A percentile compares a stretch with the other conserved stretches of the same genome.
Conservation (phyloP, 352 stramenopile genomes). For the Globisporangium splendens region DNA sequence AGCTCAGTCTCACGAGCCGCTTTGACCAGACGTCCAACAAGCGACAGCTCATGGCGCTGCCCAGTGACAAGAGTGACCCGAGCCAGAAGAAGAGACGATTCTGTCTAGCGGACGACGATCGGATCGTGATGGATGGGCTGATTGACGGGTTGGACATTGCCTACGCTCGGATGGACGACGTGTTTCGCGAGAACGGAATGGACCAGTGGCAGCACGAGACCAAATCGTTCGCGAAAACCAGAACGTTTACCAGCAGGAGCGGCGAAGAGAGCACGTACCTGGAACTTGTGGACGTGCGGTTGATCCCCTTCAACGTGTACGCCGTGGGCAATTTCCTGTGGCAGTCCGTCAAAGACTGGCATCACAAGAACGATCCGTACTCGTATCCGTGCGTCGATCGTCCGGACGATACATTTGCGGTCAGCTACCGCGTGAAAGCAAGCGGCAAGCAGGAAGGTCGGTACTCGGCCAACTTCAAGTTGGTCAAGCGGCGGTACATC, state of each 20-base stretch:
- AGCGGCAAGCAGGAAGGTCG: background rate
- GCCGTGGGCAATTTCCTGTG: conserved; percentile 13
- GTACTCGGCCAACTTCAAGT: conserved; percentile 13
- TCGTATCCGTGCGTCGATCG: conserved; percentile 10
- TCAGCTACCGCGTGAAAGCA: conserved; percentile 11
- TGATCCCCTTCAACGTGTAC: conserved; percentile 13
- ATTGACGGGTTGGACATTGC: conserved; percentile 5
- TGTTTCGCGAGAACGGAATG: conserved; percentile 9
- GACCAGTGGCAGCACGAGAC: conserved; percentile 6
- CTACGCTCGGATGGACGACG: conserved; percentile 5
- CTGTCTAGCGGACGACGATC: background rate
- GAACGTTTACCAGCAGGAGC: background rate
- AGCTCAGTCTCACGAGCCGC: conserved; percentile 10
- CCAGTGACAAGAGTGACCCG: background rate
- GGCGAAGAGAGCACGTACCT: conserved; percentile 8
- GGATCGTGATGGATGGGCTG: conserved; percentile 10
- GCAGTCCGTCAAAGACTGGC: conserved; percentile 14
- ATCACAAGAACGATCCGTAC: conserved; percentile 9
- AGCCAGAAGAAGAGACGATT: background rate
- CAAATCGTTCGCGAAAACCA: conserved; percentile 10
- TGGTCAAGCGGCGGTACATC: conserved; percentile 17
- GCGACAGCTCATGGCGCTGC: conserved; percentile 13
- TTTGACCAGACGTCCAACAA: conserved; percentile 17
- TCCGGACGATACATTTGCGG: conserved; percentile 11
- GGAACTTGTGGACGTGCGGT: conserved; percentile 13